Evolutionary conservation across 495 filamentous ascomycete species (phyloP).

Genomic region (Hypoxylon crocopeplum): DNA sequence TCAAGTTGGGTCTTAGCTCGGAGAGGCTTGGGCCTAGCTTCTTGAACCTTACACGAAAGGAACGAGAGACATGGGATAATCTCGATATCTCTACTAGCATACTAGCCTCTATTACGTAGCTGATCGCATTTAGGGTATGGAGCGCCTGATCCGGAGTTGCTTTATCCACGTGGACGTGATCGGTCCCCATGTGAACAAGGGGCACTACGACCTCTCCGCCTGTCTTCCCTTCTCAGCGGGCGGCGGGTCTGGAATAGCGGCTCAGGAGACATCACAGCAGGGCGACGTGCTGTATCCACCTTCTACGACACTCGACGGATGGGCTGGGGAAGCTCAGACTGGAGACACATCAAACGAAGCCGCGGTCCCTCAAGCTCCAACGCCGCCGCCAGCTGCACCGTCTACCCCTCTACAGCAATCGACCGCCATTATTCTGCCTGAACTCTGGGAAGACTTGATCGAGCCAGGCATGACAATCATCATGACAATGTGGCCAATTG

Average conservation of each 20-base stretch:
- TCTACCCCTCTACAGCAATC: constrained; percentile 8
- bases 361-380: constrained; percentile 2
- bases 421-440: constrained; percentile 56
- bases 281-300: neutral
- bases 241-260: constrained; percentile 1
- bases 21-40: neutral
- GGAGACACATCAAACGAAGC: neutral
- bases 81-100: neutral
- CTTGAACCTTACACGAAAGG: neutral
- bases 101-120: neutral
- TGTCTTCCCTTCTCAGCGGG: constrained; percentile 30
- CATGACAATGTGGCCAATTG: constrained; percentile 89
- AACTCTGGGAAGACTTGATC: constrained; percentile 59
- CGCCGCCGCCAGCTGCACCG: constrained; percentile 13
- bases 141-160: constrained; percentile 56
- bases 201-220: constrained; percentile 57
- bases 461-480: constrained; percentile 73
- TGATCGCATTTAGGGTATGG: constrained; percentile 56
- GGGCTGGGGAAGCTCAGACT: neutral
- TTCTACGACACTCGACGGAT: neutral
- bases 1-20: neutral
- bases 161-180: constrained; percentile 56
- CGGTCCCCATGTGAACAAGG: constrained; percentile 54
- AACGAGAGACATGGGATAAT: neutral
- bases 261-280: neutral